A percentile compares a stretch with the other conserved stretches of the same genome.
phyloP scores from a whole-genome alignment of 2,329 filamentous ascomycete genomes.

The Microdochium trichocladiopsis region DNA sequence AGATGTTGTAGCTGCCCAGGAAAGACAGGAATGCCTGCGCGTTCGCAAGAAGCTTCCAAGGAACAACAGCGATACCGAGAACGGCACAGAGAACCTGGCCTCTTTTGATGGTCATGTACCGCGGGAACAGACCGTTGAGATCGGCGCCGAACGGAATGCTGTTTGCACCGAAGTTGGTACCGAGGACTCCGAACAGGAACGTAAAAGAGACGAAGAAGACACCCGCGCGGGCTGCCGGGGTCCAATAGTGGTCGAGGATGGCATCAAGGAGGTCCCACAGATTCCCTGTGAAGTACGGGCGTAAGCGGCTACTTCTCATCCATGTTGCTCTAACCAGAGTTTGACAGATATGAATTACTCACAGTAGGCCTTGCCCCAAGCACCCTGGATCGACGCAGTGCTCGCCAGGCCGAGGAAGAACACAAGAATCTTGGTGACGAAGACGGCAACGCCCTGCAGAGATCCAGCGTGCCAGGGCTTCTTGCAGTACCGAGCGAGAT shows the following conservation, averaged over 20 bases:
- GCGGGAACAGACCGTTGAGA: constrained; percentile 30
- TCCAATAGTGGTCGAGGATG: constrained; percentile 30
- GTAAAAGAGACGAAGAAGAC: constrained; percentile 20
- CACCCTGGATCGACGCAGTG: constrained; percentile 23
- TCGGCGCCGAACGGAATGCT: constrained; percentile 32
- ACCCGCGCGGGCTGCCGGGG: constrained; percentile 25
- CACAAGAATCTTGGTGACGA: constrained; percentile 16
- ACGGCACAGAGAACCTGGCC: constrained; percentile 32
- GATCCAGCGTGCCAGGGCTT: constrained; percentile 19
- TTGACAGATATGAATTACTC: neutral
- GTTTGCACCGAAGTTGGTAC: constrained; percentile 33
- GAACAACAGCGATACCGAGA: constrained; percentile 25
- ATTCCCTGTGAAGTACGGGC: constrained; percentile 6
- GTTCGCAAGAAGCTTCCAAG: constrained; percentile 33
- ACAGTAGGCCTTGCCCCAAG: constrained; percentile 26
- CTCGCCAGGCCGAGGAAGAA: constrained; percentile 19
- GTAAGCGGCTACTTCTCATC: too few species aligned
- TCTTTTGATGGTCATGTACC: constrained; percentile 32
- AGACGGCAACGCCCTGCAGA: constrained; percentile 19
- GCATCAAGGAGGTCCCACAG: constrained; percentile 21
- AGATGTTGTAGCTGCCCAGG: constrained; percentile 29
- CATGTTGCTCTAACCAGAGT: too few species aligned
- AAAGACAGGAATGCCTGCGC: constrained; percentile 33
- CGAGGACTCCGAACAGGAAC: constrained; percentile 27
- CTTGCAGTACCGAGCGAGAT: constrained; percentile 25